A percentile compares a stretch with the other conserved stretches of the same genome.
These are phyloP conservation scores for Nakazawaea ernobii DNA, from an alignment of 805 yeast genomes.

Conservation along the genomic window DNA sequence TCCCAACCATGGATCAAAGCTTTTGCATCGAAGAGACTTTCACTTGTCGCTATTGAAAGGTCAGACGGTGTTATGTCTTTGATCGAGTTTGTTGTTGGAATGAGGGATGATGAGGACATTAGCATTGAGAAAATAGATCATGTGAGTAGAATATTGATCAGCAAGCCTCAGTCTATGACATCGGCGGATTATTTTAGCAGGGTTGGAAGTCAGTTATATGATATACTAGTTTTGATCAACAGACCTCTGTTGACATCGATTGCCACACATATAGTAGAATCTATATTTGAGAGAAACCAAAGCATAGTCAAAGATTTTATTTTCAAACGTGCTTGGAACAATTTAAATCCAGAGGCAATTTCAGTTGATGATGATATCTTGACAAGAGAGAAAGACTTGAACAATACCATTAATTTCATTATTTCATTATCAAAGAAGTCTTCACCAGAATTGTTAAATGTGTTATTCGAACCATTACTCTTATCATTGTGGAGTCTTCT, in stretches of 20 bases:
- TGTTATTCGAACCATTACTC: conserved; percentile 23
- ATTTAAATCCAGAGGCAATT: conserved; percentile 30
- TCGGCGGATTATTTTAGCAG: conserved; percentile 46
- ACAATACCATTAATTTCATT: conserved; percentile 61
- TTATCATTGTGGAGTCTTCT: conserved; percentile 40
- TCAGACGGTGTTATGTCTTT: conserved; percentile 62
- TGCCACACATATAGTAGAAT: conserved; percentile 47
- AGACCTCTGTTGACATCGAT: conserved; percentile 56
- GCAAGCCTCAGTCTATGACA: conserved; percentile 49
- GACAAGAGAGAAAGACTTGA: conserved; percentile 43
- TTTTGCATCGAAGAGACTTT: conserved; percentile 44
- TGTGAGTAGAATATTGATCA: conserved; percentile 57
- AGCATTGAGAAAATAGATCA: conserved; percentile 61
- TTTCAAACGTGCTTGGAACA: conserved; percentile 41
- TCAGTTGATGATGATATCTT: conserved; percentile 16
- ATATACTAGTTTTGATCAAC: conserved; percentile 51
- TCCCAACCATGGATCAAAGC: conserved; percentile 40
- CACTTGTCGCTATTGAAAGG: conserved; percentile 49
- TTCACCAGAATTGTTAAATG: conserved; percentile 27
- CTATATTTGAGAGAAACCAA: conserved; percentile 44
- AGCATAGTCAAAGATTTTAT: conserved; percentile 54
- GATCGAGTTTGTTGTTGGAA: conserved; percentile 71
- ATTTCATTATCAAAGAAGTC: conserved; percentile 51
- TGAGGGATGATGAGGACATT: conserved; percentile 66
- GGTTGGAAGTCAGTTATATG: conserved; percentile 62